Base-by-base conservation (phyloP, 306 rosid species). In the Myrica gale region DNA sequence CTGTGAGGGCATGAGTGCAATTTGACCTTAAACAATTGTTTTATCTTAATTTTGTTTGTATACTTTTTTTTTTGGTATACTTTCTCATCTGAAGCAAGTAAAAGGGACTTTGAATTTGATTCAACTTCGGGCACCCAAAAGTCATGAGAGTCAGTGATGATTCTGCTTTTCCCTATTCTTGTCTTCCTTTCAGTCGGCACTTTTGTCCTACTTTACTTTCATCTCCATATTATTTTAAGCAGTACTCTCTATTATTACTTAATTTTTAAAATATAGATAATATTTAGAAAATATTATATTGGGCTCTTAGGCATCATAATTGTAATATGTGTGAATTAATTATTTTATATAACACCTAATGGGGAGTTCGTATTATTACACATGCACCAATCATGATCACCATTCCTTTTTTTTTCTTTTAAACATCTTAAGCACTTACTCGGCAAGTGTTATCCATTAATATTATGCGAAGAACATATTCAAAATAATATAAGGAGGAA, bases 301-400 rank as follows among this genome's bases (percentile, higher is more conserved):
- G 37, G 37, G 37, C 37, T 32, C 37, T 32, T 32, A 32, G 37
- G 37, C 37, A 32, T 32, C 37, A 32, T 0, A 32, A 32, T 32
- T 32, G 37, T 2, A 32, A 32, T 32, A 32, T 32, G 37, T 32
- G 37, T 32, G 37, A 32, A 32, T 32, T 32, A 32, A 32, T 32
- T 32, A 32, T 32, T 32, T 32, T 32, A 32, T 32, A 32, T 32
- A 32, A 32, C 37, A 32, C 37, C 37, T 32, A 32, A 37, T 63
- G 20, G 77, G 63, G 84, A 73, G 71, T 68, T 67, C 46, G 21
- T 80, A 68, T 79, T 74, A 69, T 47, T 21, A 42, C 86, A 67
- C 71, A 78, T 77, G 73, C 86, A 11, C 26, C 58, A 26, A 26
- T 26, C 32, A 26, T 26, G 32, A 26, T 26, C 32, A 26, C 32